These are phyloP conservation scores for Pseudogymnoascus sp. DNA, from an alignment of 2,329 filamentous ascomycete genomes.

Conservation along the genomic window DNA sequence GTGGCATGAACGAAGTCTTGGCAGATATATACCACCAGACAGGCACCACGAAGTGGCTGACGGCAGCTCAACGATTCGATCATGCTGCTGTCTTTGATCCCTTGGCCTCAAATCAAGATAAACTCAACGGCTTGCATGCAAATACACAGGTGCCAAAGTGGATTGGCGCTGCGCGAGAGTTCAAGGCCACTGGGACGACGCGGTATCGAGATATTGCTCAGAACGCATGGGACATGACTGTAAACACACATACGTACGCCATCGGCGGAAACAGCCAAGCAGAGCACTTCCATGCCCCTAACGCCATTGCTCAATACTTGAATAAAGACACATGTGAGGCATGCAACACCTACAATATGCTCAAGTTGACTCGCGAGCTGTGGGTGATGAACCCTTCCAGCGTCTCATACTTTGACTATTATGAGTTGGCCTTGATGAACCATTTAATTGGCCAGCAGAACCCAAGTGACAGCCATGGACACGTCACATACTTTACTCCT, in stretches of 20 bases:
- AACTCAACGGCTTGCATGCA: conserved; percentile 41
- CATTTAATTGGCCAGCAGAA: conserved; percentile 44
- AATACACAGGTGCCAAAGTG: conserved; percentile 49
- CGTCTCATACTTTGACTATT: conserved; percentile 44
- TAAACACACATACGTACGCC: conserved; percentile 42
- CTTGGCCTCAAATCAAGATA: conserved; percentile 38
- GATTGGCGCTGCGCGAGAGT: conserved; percentile 43
- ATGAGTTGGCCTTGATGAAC: conserved; percentile 43
- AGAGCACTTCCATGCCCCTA: conserved; percentile 42
- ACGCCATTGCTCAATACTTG: conserved; percentile 40
- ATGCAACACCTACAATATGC: conserved; percentile 51
- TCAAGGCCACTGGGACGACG: conserved; percentile 38
- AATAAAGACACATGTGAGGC: conserved; percentile 41
- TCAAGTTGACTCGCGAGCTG: conserved; percentile 46
- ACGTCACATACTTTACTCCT: conserved; percentile 46
- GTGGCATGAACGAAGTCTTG: conserved; percentile 46
- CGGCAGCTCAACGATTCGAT: conserved; percentile 42
- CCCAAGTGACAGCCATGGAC: conserved; percentile 37
- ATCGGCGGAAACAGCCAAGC: conserved; percentile 47
- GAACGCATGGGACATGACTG: conserved; percentile 43
- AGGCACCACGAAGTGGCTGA: conserved; percentile 39
- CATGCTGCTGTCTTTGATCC: conserved; percentile 41
- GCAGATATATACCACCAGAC: conserved; percentile 41
- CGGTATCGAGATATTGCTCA: conserved; percentile 41
- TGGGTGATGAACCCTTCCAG: conserved; percentile 36